Base-by-base conservation (phyloP, 805 yeast genomes). In the Metschnikowia corniflorae region DNA sequence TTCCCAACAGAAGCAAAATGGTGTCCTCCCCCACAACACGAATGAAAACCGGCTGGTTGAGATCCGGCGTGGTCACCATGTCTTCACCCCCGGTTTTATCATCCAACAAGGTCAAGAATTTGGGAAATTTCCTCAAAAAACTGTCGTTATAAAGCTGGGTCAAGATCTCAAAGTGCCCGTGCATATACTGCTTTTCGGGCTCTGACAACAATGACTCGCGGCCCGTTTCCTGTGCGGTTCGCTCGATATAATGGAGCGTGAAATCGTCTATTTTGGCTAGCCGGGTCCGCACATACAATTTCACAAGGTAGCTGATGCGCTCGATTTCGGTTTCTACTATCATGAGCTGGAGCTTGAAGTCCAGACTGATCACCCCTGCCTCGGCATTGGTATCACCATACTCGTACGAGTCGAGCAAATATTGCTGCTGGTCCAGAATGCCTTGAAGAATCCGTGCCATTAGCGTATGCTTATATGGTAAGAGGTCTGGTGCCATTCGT, bases 251-350 rank as follows among this genome's bases (percentile, higher is more conserved):
- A 51, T 65, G 78, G 4, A 84, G 63, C 17, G 86, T 70, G 58
- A 64, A 80, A 44, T 70, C 72, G 61, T 88, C 96, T 31, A 93
- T 75, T 59, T 85, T 89, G 42, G 67, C 63, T 38, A 88, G 58
- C 40, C 98, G 68, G 6, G 91, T 75, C 43, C 98, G 71, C 22
- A 89, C 65, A 56, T 87, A 91, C 10, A 86, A 73, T 34, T 97
- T 64, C n/a, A 89, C 68, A 23, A 91, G 60, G 55, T 82, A 93
- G 50, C 82, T 86, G 20, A 87, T 75, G 39, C 98, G 66, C 51
- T 93, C 97, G 16, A 93, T 71, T 49, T 93, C 97, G 10, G 94
- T 82, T 54, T 93, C 98, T 49, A 91, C 80, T 16, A 94, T 76
- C 65, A 93, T 77, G 30, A 89, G 66, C 40, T 85, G 82, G 40